Evolutionary conservation across 768 basidiomycete species (phyloP), one percentile per base, ranked within the genome.

Genomic region (Tulasnella sp.): DNA sequence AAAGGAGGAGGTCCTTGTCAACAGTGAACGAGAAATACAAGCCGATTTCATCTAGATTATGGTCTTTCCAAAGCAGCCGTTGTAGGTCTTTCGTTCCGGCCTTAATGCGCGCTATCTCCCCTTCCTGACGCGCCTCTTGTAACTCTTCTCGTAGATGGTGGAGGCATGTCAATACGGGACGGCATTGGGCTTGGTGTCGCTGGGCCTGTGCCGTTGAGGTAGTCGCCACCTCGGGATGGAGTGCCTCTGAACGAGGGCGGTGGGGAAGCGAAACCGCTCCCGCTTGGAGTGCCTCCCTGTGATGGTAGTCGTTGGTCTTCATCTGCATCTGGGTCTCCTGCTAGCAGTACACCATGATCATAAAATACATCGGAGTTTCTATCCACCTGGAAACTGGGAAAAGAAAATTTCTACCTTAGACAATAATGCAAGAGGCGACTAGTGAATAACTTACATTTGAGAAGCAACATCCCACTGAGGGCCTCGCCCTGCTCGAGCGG

Each of bases 1-100:
- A 78, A 82, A 83, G 70, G 83, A 85, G 69, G 88, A 88, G 68
- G 81, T 88, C 1, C 81, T 91, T n/a, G 87, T 85, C 0, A 83
- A 83, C 25, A 85, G 88, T 19, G 85, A 84, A 78, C 80, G 87
- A 78, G 85, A 86, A 78, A 81, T 89, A 19, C 80, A 84, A 34
- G 71, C 70, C 34, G 40, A 71, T 38, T 77, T 71, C 58, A 69
- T 71, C 39, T 64, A 40, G 69, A 42, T 31, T 31, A 8, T 25
- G 4, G 72, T 52, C 9, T 1, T 68, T 34, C 34, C 34, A 31
- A 72, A 34, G 31, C 42, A 6, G 7, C 42, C 22, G 25, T 38
- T 25, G 52, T 58, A 22, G 7, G 34, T 34, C 8, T 58, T n/a
- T 22, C 19, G 8, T 17, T 39, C 34, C 71, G 3, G n/a, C 14